phyloP scores from a whole-genome alignment of 257 asterid genomes.

The Oldenlandia corymbosa region DNA sequence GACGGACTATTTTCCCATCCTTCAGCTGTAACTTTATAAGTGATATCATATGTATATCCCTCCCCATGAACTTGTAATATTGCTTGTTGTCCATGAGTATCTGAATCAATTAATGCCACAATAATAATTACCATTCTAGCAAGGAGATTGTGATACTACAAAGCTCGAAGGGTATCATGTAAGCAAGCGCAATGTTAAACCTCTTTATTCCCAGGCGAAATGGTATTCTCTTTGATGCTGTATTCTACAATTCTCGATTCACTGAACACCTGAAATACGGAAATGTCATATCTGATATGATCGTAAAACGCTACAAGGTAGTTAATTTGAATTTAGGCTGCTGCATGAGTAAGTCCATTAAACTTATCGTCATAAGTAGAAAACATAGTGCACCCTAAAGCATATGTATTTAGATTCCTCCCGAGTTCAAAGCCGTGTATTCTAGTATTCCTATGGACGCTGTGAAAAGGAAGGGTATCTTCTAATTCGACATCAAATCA shows the following conservation, averaged over 20 bases:
- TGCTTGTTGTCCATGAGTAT: conserved; percentile 76
- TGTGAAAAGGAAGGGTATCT: no score
- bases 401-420: background rate
- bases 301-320: background rate
- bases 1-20: conserved; percentile 74
- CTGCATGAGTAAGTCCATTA: background rate
- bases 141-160: background rate
- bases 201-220: conserved; percentile 69
- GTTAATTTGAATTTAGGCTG: background rate
- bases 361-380: background rate
- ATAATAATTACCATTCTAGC: background rate
- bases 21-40: conserved; percentile 65
- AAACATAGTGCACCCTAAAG: background rate
- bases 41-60: conserved; percentile 65
- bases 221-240: conserved; percentile 39
- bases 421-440: no score
- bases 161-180: background rate
- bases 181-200: conserved; percentile 25
- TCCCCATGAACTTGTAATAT: conserved; percentile 72
- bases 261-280: conserved; percentile 50
- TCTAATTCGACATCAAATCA: no score
- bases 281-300: background rate
- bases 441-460: no score
- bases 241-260: conserved; percentile 80
- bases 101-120: conserved; percentile 28